Conservation (phyloP, 1,284 basidiomycete species). For the Ustilago crameri region DNA sequence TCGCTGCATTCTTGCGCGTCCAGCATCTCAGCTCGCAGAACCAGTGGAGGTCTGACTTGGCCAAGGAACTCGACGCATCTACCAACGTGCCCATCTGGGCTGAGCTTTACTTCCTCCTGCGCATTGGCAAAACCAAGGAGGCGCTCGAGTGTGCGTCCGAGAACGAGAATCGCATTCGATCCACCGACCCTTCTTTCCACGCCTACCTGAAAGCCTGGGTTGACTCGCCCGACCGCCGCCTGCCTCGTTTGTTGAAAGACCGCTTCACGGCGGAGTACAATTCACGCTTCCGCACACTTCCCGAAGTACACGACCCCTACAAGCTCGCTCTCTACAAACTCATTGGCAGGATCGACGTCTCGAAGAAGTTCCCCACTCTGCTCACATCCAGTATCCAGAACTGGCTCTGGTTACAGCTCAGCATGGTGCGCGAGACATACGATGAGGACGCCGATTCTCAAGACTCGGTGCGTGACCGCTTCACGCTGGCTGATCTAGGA, state of each 20-base stretch:
- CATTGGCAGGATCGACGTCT: constrained; percentile 89
- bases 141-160: constrained; percentile 78
- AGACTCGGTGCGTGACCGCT: constrained; percentile 69
- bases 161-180: constrained; percentile 80
- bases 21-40: constrained; percentile 58
- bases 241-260: constrained; percentile 73
- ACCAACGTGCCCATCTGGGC: constrained; percentile 81
- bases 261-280: constrained; percentile 89
- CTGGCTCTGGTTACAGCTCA: constrained; percentile 98
- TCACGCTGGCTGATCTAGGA: constrained; percentile 82
- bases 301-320: constrained; percentile 80
- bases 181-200: constrained; percentile 85
- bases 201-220: constrained; percentile 86
- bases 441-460: constrained; percentile 50
- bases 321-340: constrained; percentile 95
- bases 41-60: constrained; percentile 58
- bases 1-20: constrained; percentile 69
- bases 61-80: constrained; percentile 52
- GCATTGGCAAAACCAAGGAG: constrained; percentile 83
- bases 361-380: constrained; percentile 80
- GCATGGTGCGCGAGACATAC: constrained; percentile 73
- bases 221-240: constrained; percentile 69
- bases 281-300: constrained; percentile 75
- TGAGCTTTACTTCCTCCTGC: constrained; percentile 86
- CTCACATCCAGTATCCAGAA: constrained; percentile 94